Base-by-base conservation (phyloP, 192 early-diverging fungal species). In the Coemansia sp. region DNA sequence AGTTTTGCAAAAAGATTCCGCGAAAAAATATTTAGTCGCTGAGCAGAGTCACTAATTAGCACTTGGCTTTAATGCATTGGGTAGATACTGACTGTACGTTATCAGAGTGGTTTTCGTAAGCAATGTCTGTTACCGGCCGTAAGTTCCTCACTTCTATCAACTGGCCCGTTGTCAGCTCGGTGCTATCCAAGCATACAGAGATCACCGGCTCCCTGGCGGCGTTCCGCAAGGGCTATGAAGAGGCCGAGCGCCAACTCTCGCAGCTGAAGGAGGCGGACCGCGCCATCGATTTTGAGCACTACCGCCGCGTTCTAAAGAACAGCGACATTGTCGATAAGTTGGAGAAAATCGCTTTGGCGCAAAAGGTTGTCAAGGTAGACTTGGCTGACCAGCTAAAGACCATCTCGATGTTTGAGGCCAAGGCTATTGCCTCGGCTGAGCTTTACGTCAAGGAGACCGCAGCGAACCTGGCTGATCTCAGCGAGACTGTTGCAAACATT, bases 191-290 rank as follows among this genome's bases (percentile, higher is more conserved):
- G 76, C 88, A 90, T 75, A 89, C 91, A 57, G 97, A 99, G 75
- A 97, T 95, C 41, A 88, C 91, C 62, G 89, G 87, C 57, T 83
- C 92, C 28, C 75, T 99, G 55, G 81, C 80, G 66, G 88, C 92
- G 16, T 99, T 99, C 92, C 94, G 95, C 70, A 92, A 95, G 74
- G 90, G 95, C 74, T 95, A 96, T 78, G 89, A 91, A 23, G 95
- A 95, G 80, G 90, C 95, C 48, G 86, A 86, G 68, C 91, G 94
- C 75, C 78, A 88, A 64, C 85, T 97, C 48, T 48, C 72, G 35
- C 92, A 93, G 73, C 88, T 99, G 50, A 85, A 89, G 72, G 92
- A 95, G 70, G 91, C 92, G 45, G 84, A 86, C 66, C 87, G 88
- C 59, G 66, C 87, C 48, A 84, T 99, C 53, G 91, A 97, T 85